Evolutionary conservation across 2,329 filamentous ascomycete genomes (phyloP).

Genomic region (Microsporum canis): DNA sequence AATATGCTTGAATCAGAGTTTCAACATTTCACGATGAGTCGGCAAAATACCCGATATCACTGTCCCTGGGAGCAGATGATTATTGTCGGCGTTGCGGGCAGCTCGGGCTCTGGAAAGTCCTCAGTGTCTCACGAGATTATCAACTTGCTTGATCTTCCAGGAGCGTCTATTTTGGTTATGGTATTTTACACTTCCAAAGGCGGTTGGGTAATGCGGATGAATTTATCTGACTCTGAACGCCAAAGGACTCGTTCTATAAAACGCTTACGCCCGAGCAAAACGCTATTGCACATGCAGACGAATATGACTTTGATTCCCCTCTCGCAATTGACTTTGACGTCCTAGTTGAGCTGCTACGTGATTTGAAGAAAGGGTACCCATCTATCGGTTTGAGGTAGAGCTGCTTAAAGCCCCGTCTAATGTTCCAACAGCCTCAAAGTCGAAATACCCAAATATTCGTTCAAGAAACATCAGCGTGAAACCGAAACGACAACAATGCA

Average conservation of each 20-base stretch:
- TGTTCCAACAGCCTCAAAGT: constrained; percentile 37
- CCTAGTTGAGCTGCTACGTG: constrained; percentile 63
- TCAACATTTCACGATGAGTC: constrained; percentile 1
- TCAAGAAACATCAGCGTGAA: constrained; percentile 74
- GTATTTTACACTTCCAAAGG: constrained; percentile 37
- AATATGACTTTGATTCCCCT: constrained; percentile 93
- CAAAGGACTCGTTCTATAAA: constrained; percentile 94
- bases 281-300: constrained; percentile 69
- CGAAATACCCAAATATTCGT: constrained; percentile 91
- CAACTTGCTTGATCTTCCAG: constrained; percentile 77
- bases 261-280: constrained; percentile 69
- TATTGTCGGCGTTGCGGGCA: constrained; percentile 92
- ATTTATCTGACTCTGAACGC: neutral
- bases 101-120: constrained; percentile 91
- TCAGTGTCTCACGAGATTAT: constrained; percentile 89
- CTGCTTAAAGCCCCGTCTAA: neutral
- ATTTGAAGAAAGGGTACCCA: constrained; percentile 80
- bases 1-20: constrained; percentile 3
- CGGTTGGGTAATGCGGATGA: neutral
- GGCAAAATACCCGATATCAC: constrained; percentile 58
- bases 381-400: neutral
- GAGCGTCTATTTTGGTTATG: constrained; percentile 97
- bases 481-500: constrained; percentile 78
- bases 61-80: constrained; percentile 94
- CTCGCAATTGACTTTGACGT: constrained; percentile 91